Base-by-base conservation (phyloP, 441 rosid genomes). In the Kokia cookei region DNA sequence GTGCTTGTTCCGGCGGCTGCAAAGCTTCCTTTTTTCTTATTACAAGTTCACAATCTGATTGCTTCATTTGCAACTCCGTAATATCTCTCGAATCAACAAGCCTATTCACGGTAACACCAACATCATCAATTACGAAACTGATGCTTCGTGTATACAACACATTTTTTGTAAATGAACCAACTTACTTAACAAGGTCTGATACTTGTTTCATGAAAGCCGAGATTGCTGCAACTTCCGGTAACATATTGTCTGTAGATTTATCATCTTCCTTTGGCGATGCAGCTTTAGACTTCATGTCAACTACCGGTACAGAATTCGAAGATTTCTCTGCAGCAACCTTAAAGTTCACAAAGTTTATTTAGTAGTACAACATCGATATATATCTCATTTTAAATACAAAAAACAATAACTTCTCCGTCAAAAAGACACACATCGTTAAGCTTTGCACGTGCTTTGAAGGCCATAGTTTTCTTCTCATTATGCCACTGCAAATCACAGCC, bases 71-170 rank as follows among this genome's bases (percentile, higher is more conserved):
- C 77, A 96, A 83, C 84, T 93, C 99, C 57, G 71, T 80, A 57
- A 94, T 90, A 79, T 94, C 97, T 83, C 88, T 89, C 43, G 97
- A 90, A 87, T 94, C 97, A 71, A 92, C 99, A 65, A 94, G 94
- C 84, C 97, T 94, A 87, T 58, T 69, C 82, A 78, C 3, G 37
- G 1, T 11, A 77, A 58, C 19, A 80, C n/a, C 22, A 69, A 47
- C 60, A 53, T 26, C 60, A 48, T 26, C 40, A 15, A 51, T 35
- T 66, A 69, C 40, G 37, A 17, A 62, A 60, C 12, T 15, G 17
- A 42, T 40, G 14, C 14, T 22, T 43, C 27, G 43, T 2, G 4
- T 54, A 9, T 14, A 22, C 4, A 13, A 73, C 14, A 13, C 40
- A 43, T 45, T 40, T 9, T 35, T 43, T 35, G 2, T 12, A 37